phyloP scores from a whole-genome alignment of 2,329 filamentous ascomycete genomes.

The Diplodia seriata region DNA sequence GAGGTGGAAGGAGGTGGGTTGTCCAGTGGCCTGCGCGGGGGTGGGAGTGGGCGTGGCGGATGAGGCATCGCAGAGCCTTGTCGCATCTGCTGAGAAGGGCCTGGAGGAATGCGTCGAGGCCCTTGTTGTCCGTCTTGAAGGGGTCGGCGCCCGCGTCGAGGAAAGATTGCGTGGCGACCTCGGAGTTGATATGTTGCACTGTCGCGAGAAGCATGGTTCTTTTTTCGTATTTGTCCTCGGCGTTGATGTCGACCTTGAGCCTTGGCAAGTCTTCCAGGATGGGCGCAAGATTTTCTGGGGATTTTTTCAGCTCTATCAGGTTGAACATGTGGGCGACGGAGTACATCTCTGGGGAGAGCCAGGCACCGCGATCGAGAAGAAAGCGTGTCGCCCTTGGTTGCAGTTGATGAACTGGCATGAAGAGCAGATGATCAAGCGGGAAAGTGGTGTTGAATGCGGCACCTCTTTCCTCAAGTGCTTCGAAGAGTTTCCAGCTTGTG shows the following conservation, averaged over 20 bases:
- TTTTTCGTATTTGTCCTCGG: not conserved
- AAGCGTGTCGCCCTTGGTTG: not conserved
- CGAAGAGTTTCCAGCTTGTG: not conserved
- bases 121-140: not conserved
- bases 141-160: not conserved
- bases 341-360: not conserved
- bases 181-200: not conserved
- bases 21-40: not conserved
- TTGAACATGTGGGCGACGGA: not conserved
- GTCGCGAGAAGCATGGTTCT: not conserved
- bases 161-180: not conserved
- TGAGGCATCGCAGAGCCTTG: not conserved
- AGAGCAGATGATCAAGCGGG: not conserved
- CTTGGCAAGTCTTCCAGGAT: not conserved
- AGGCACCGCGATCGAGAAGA: not conserved
- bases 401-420: not conserved
- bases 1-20: not conserved
- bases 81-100: not conserved
- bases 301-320: too few species aligned
- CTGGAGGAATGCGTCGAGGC: not conserved
- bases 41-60: not conserved
- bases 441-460: not conserved
- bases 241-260: not conserved
- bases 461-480: not conserved
- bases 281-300: not conserved